Conservation (phyloP, 371 early-diverging fungal genomes). For the Mucor racemosus region DNA sequence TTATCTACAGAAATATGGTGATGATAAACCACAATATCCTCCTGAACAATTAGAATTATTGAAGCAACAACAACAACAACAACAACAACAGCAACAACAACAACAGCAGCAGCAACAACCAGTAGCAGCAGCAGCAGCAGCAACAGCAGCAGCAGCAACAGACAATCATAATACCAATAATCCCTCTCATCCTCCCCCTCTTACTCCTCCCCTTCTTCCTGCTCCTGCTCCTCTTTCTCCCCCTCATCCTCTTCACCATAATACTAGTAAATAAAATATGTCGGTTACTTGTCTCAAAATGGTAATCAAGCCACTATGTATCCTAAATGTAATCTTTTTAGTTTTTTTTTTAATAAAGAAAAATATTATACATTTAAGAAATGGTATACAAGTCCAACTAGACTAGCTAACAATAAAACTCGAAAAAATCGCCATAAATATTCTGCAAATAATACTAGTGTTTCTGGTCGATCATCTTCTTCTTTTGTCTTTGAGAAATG, state of each 20-base stretch:
- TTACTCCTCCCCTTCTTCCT: not conserved
- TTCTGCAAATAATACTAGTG: conserved; percentile 33
- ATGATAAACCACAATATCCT: not conserved
- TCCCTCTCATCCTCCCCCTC: not conserved
- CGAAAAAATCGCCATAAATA: conserved; percentile 50
- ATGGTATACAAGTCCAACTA: conserved; percentile 46
- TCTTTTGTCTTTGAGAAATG: not conserved
- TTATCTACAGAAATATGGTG: conserved; percentile 37
- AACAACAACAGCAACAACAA: not conserved
- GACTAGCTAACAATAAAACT: conserved; percentile 41
- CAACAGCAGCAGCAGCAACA: not conserved
- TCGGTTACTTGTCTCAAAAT: conserved; percentile 3
- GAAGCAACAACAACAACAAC: not conserved
- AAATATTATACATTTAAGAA: conserved; percentile 17
- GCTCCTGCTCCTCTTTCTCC: conserved; percentile 1
- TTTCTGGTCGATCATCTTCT: conserved; percentile 7
- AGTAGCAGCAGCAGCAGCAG: not conserved
- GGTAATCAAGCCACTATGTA: conserved; percentile 21
- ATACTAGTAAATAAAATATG: not conserved
- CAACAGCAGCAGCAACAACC: not conserved
- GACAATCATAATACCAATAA: not conserved
- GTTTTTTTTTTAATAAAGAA: conserved; percentile 12
- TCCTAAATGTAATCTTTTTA: not conserved
- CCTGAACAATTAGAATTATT: not conserved
- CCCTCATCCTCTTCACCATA: not conserved